Evolutionary conservation across 768 basidiomycete genomes (phyloP), one percentile per base, ranked within the genome.

Genomic region (Russula virescens): DNA sequence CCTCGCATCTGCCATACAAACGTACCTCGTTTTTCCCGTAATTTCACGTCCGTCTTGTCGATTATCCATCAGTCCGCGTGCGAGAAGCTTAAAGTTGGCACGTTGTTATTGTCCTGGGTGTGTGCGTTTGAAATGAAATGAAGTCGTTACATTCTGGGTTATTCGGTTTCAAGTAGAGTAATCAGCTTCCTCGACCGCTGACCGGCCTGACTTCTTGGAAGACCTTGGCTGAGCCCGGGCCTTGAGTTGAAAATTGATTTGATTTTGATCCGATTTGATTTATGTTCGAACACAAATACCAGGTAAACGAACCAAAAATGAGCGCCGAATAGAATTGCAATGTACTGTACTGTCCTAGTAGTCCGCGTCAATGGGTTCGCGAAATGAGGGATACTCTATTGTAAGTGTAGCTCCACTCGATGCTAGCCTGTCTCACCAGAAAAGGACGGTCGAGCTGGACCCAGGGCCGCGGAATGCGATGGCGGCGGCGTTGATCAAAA

Each of bases 21-120:
- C 51, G 62, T 63, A 63, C 61, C 25, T 58, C 40, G 18, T 50
- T 42, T 31, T 42, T 35, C 54, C 61, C 61, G 7, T 63, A 65
- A 63, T 65, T 58, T 34, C 61, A 65, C 57, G 53, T 63, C 47
- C n/a, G 43, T 65, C 45, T 58, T 50, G 54, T 58, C 62, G 55
- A 21, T 55, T 59, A 47, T 63, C 38, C 52, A 45, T 19, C 42
- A 47, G 48, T 47, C 31, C 26, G 49, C 21, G 40, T 45, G 51
- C 26, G 64, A 63, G 61, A 65, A 58, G 64, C 38, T 16, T 62
- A 18, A 55, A 56, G 49, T 61, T 55, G 47, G 42, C 63, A 62
- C 40, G 59, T 61, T 62, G 59, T 61, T 62, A 42, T 45, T 49
- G 49, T 31, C 45, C 21, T 34, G 23, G 23, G 34, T 48, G 18